Conservation (phyloP, 78 protist genomes). For the Dictyostelium brefeldianum region DNA sequence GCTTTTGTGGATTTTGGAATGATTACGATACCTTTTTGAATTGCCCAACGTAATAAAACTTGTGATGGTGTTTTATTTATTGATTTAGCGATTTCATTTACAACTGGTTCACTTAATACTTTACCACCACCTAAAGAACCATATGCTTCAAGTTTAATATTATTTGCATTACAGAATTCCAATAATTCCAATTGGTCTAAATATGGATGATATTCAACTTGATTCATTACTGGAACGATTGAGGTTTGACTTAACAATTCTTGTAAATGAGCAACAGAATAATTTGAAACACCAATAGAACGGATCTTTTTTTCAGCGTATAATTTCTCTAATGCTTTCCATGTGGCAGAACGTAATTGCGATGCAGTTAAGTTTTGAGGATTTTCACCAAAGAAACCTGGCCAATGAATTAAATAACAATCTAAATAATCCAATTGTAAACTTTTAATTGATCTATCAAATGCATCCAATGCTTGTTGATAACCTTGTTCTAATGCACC, state of each 20-base stretch:
- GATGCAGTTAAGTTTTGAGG: background rate
- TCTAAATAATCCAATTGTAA: slow-evolving; percentile 51
- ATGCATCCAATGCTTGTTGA: slow-evolving; percentile 29
- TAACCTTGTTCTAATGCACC: slow-evolving; percentile 39
- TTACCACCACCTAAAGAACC: slow-evolving; percentile 24
- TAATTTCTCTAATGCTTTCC: slow-evolving; percentile 60
- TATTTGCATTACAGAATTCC: slow-evolving; percentile 26
- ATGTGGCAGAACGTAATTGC: background rate
- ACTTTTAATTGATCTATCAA: slow-evolving; percentile 16
- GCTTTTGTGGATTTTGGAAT: slow-evolving; percentile 75
- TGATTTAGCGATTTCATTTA: slow-evolving; percentile 38
- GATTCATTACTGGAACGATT: slow-evolving; percentile 84
- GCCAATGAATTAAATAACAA: slow-evolving; percentile 64
- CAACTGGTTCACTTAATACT: background rate
- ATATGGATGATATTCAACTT: slow-evolving; percentile 87
- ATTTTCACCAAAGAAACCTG: slow-evolving; percentile 1
- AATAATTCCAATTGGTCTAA: slow-evolving; percentile 26
- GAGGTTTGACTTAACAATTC: slow-evolving; percentile 30
- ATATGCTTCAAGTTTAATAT: slow-evolving; percentile 55
- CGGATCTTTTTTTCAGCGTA: slow-evolving; percentile 31
- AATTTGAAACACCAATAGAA: slow-evolving; percentile 88
- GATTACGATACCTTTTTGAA: slow-evolving; percentile 46
- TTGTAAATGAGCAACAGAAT: slow-evolving; percentile 17
- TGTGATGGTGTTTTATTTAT: slow-evolving; percentile 43
- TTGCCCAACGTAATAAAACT: slow-evolving; percentile 75